Percentiles rank a stretch among this genome's conserved stretches.
phyloP scores from a whole-genome alignment of 257 asterid species.

The Plantago major region DNA sequence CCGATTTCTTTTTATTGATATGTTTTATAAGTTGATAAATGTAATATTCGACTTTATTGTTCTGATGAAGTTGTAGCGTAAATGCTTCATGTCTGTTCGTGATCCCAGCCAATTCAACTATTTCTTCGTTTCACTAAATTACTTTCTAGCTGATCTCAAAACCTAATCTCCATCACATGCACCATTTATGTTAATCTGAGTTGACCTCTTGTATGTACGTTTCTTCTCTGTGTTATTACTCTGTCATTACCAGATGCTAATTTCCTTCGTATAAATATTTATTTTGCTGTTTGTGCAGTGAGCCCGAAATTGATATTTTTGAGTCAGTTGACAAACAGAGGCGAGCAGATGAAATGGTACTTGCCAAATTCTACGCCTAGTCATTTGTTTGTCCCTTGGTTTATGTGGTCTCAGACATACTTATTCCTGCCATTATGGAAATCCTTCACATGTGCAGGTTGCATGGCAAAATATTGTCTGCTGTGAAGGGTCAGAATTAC shows the following conservation, averaged over 20 bases:
- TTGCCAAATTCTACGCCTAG: constrained; percentile 17
- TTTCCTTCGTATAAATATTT: neutral
- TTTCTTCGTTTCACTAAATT: too few species aligned
- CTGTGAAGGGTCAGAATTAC: constrained; percentile 42
- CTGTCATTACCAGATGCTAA: neutral
- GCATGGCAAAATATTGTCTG: constrained; percentile 59
- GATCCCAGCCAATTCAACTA: too few species aligned
- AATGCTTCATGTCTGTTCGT: too few species aligned
- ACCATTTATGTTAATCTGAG: too few species aligned
- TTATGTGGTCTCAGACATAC: constrained; percentile 12
- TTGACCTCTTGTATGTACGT: too few species aligned
- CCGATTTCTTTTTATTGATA: too few species aligned
- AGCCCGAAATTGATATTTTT: constrained; percentile 88
- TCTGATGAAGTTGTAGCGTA: too few species aligned
- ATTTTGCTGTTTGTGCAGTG: constrained; percentile 39
- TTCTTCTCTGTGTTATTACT: neutral
- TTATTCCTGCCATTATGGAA: constrained; percentile 16
- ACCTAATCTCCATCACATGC: too few species aligned
- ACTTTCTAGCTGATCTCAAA: too few species aligned
- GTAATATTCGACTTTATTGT: too few species aligned
- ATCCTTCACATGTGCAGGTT: constrained; percentile 38
- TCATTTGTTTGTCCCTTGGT: constrained; percentile 10
- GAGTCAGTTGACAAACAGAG: constrained; percentile 85
- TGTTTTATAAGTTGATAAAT: too few species aligned
- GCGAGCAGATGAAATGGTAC: constrained; percentile 79